These are phyloP conservation scores for Hypoxylon crocopeplum DNA, from an alignment of 495 filamentous ascomycete species.

Conservation along the genomic window DNA sequence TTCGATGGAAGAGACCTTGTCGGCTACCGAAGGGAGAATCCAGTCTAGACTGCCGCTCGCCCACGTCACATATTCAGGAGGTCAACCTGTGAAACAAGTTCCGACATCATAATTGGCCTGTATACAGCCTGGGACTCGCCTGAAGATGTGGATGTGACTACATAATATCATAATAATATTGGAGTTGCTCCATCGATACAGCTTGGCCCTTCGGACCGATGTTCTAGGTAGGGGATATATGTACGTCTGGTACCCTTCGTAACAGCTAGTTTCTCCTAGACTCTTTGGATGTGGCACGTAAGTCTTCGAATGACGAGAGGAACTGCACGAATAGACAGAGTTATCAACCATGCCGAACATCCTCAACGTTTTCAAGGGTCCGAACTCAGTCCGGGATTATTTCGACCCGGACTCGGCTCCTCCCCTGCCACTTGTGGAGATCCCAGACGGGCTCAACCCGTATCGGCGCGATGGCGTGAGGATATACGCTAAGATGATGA, in stretches of 20 bases:
- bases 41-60: constrained; percentile 24
- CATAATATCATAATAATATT: constrained; percentile 9
- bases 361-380: constrained; percentile 63
- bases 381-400: constrained; percentile 60
- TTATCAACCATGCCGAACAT: constrained; percentile 50
- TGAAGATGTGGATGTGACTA: constrained; percentile 20
- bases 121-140: constrained; percentile 3
- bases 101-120: constrained; percentile 15
- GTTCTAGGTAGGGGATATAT: background rate
- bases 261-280: background rate
- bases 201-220: background rate
- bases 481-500: constrained; percentile 71
- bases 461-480: constrained; percentile 62
- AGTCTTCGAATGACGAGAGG: background rate
- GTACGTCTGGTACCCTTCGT: constrained; percentile 6
- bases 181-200: constrained; percentile 4
- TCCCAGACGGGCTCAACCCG: constrained; percentile 63
- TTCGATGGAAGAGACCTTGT: constrained; percentile 3
- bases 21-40: constrained; percentile 15
- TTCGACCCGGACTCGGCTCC: constrained; percentile 64
- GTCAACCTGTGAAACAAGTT: constrained; percentile 13
- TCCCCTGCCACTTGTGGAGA: constrained; percentile 65
- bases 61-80: constrained; percentile 5
- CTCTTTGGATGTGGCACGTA: background rate
- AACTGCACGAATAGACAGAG: background rate